phyloP scores from a whole-genome alignment of 495 filamentous ascomycete genomes.

The Daldinia grandis region DNA sequence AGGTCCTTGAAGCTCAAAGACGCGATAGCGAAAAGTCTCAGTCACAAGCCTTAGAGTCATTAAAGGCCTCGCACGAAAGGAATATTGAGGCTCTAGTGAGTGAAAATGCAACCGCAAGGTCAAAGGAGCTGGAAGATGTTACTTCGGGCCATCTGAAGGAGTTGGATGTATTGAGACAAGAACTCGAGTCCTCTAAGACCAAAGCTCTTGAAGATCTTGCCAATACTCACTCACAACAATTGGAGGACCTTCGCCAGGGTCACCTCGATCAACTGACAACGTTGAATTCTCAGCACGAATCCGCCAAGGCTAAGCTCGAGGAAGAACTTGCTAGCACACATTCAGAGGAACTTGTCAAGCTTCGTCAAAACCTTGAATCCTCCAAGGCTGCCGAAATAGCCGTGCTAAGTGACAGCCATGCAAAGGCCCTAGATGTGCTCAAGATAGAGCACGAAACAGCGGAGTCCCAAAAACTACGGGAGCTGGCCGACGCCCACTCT shows the following conservation, averaged over 20 bases:
- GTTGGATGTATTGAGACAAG: constrained; percentile 35
- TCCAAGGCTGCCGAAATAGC: constrained; percentile 36
- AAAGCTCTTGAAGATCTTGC: constrained; percentile 26
- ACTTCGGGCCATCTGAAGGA: constrained; percentile 37
- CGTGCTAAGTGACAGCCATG: constrained; percentile 24
- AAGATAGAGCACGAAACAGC: constrained; percentile 25
- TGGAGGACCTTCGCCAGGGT: constrained; percentile 29
- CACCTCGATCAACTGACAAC: constrained; percentile 24
- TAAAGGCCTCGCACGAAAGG: constrained; percentile 43
- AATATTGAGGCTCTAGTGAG: constrained; percentile 39
- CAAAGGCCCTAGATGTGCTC: constrained; percentile 19
- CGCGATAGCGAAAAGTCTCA: constrained; percentile 44
- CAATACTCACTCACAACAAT: constrained; percentile 26
- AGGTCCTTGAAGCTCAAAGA: constrained; percentile 44
- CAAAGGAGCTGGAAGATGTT: constrained; percentile 35
- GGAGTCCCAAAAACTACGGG: constrained; percentile 28
- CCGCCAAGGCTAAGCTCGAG: constrained; percentile 19
- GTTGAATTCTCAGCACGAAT: constrained; percentile 33
- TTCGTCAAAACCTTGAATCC: constrained; percentile 28
- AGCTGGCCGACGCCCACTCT: constrained; percentile 20
- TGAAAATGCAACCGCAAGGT: constrained; percentile 34
- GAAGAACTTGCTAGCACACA: constrained; percentile 32
- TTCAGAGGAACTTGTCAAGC: constrained; percentile 24
- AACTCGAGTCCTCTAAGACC: constrained; percentile 27
- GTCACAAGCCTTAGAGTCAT: constrained; percentile 40